Base-by-base conservation (phyloP, 257 asterid species). In the Anisodus acutangulus region DNA sequence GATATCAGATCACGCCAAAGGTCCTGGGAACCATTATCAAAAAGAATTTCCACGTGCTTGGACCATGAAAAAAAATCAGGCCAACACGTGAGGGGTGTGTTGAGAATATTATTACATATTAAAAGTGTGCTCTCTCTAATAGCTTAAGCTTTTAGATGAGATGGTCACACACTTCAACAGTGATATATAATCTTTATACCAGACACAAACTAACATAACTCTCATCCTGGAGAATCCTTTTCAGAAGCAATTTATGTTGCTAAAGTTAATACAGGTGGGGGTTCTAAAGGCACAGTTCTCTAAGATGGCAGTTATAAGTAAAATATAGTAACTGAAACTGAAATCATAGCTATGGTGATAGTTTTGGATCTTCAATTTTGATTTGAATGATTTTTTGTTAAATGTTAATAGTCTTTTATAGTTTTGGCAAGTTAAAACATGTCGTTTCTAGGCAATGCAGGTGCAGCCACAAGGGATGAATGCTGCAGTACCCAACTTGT, bases 381-480 rank as follows among this genome's bases (percentile, higher is more conserved):
- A 12, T 66, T 11, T 66, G 72, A 26, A 66, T 9, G n/a, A 66
- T 37, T 19, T 19, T 43, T 70, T n/a, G 9, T 45, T 17, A 45
- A n/a, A 71, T 45, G 79, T 71, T 11, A n/a, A 39, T 0, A 45
- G 39, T 13, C 6, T 11, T 72, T 19, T 47, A 9, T 45, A 9
- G 80, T 13, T 74, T 74, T 47, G 19, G 2, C 43, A 74, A 74
- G 60, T 49, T 47, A 53, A 2, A 74, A 74, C 60, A 74, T 47
- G 60, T 9, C 11, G 7, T 9, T 74, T 74, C 43, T 74, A 74
- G 19, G 80, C 12, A 74, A 74, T 49, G 60, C 60, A 74, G 60
- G 43, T 74, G 60, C 60, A 49, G 17, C 41, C 16, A 19, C 60
- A 11, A 74, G 60, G 80, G 80, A 19, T 72, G 1, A 41, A 13